Evolutionary conservation across 2,329 filamentous ascomycete species (phyloP), one percentile per base, ranked within the genome.

Genomic region (Cladorrhinum sp.): DNA sequence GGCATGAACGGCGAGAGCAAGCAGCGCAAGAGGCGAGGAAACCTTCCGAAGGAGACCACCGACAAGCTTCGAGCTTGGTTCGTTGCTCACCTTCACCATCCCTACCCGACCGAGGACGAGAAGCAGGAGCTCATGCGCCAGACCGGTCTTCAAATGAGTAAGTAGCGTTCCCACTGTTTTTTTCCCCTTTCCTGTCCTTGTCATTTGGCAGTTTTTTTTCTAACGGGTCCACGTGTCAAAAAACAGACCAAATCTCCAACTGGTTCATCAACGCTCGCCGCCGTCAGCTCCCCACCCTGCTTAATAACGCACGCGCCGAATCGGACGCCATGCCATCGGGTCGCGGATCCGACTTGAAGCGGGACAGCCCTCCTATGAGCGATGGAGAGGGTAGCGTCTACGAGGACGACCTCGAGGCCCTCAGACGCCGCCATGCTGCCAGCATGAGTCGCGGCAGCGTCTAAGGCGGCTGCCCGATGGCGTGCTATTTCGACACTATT

Each of bases 1-100:
- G 73, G 72, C 7, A 66, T 75, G 58, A 72, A 71, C 18, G 75
- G 72, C 2, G 81, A 83, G 60, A 76, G 70, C 61, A 84, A 82
- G 71, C 80, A 80, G 66, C 77, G 84, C 30, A 87, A 86, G 72
- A 82, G 92, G 57, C 83, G 92, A 42, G 92, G 92, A 1, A 96
- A 96, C 70, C 80, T 96, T 2, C 92, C 92, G n/a, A 96, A 96
- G 71, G 89, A 92, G 58, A 91, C 91, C 0, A 96, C 92, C 0
- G 90, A 93, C 71, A 87, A 90, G 66, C 79, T 96, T 46, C 85
- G 90, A 58, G 79, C 84, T 0, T 96, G 92, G 92, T 93, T 96
- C 66, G 76, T 87, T 56, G 81, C 82, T n/a, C 89, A 95, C 73
- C 75, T 92, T 7, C 80, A 86, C 62, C 91, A 95, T 70, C 91